Evolutionary conservation across 306 rosid species (phyloP).

Genomic region (Prunus padus): DNA sequence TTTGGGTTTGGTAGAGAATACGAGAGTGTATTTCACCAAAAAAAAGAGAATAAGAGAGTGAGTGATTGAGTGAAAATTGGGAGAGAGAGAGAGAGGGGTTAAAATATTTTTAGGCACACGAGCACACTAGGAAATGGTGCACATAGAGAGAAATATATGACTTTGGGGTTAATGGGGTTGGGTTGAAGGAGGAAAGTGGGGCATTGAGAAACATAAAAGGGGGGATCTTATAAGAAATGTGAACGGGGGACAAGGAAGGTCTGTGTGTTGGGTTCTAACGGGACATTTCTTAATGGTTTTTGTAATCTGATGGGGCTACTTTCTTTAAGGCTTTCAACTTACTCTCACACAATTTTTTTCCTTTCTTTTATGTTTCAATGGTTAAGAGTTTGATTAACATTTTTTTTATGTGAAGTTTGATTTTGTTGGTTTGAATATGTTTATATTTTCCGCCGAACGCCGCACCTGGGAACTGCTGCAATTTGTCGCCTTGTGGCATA

Average conservation of each 20-base stretch:
- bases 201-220: conserved; percentile 38
- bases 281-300: conserved; percentile 60
- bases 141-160: conserved; percentile 15
- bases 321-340: conserved; percentile 12
- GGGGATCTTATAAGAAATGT: conserved; percentile 39
- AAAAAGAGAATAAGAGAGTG: not conserved
- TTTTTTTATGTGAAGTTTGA: conserved; percentile 20
- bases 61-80: not conserved
- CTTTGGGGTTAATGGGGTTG: conserved; percentile 20
- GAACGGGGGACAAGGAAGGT: conserved; percentile 57
- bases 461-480: conserved; percentile 86
- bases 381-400: not conserved
- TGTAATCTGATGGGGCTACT: conserved; percentile 26
- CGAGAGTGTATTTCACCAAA: not conserved
- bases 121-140: conserved; percentile 70
- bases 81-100: conserved; percentile 3
- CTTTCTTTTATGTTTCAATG: not conserved
- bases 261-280: conserved; percentile 58
- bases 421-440: conserved; percentile 21
- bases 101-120: conserved; percentile 61
- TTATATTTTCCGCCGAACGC: conserved; percentile 85
- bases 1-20: not conserved
- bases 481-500: conserved; percentile 44
- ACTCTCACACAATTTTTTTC: not conserved
- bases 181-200: conserved; percentile 34